These are phyloP conservation scores for Pseudozyma pruni DNA, from an alignment of 1,284 basidiomycete genomes.

Conservation along the genomic window DNA sequence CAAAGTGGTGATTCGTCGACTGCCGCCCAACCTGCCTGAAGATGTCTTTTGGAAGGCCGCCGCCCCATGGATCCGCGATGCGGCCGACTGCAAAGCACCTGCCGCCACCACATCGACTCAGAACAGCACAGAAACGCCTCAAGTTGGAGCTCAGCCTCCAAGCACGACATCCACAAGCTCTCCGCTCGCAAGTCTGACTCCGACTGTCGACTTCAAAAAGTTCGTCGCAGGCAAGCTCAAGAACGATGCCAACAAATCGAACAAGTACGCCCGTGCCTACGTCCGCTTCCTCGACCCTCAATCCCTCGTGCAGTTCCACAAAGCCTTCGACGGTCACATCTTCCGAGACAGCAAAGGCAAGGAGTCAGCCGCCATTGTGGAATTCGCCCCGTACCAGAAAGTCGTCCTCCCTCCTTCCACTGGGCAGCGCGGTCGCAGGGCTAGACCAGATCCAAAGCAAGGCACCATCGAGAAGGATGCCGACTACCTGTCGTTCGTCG, in stretches of 20 bases:
- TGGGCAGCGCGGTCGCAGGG: constrained; percentile 69
- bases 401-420: constrained; percentile 68
- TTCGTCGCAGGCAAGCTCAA: constrained; percentile 59
- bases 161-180: neutral
- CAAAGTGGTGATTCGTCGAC: constrained; percentile 86
- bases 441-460: constrained; percentile 77
- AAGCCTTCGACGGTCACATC: constrained; percentile 88
- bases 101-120: constrained; percentile 54
- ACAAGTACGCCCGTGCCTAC: constrained; percentile 80
- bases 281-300: constrained; percentile 85
- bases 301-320: constrained; percentile 79
- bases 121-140: neutral
- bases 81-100: constrained; percentile 71
- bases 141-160: constrained; percentile 3
- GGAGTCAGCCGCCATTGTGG: constrained; percentile 87
- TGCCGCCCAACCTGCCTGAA: constrained; percentile 92
- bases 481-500: constrained; percentile 44
- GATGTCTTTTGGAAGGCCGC: constrained; percentile 93
- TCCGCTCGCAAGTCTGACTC: neutral
- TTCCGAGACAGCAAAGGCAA: constrained; percentile 91
- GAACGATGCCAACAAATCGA: constrained; percentile 45
- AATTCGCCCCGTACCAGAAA: constrained; percentile 93
- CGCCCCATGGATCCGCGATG: constrained; percentile 77
- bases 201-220: constrained; percentile 53
- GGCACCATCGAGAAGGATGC: constrained; percentile 78